These are phyloP conservation scores for Tricholoma sp. DNA, from an alignment of 768 basidiomycete species.

Conservation along the genomic window DNA sequence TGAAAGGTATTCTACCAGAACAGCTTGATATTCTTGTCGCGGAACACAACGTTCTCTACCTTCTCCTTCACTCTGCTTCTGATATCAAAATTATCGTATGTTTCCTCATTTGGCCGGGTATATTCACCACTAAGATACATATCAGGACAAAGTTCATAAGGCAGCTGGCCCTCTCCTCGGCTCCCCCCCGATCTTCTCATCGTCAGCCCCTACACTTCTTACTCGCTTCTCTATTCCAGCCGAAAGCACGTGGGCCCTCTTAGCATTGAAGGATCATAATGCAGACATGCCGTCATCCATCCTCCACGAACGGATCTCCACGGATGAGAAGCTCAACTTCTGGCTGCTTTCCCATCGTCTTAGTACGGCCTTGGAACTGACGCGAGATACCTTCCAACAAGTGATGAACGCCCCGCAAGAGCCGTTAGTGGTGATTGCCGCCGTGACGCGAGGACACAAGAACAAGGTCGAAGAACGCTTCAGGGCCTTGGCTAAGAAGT, in stretches of 20 bases:
- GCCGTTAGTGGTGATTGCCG: slow-evolving; percentile 77
- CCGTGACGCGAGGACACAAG: slow-evolving; percentile 32
- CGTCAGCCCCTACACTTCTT: slow-evolving; percentile 32
- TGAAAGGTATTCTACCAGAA: slow-evolving; percentile 27
- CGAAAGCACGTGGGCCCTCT: slow-evolving; percentile 51
- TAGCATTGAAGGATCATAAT: slow-evolving; percentile 64
- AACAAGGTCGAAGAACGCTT: slow-evolving; percentile 43
- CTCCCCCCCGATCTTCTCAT: slow-evolving; percentile 39
- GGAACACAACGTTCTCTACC: slow-evolving; percentile 45
- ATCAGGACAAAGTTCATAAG: slow-evolving; percentile 31
- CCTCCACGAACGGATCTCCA: slow-evolving; percentile 27
- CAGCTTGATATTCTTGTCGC: slow-evolving; percentile 36
- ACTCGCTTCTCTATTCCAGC: slow-evolving; percentile 32
- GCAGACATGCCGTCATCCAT: slow-evolving; percentile 37
- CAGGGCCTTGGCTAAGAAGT: slow-evolving; percentile 50
- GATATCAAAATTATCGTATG: slow-evolving; percentile 32
- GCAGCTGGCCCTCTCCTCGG: slow-evolving; percentile 41
- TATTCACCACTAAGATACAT: background rate
- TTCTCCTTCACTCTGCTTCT: slow-evolving; percentile 43
- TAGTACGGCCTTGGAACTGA: slow-evolving; percentile 70
- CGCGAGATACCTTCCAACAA: slow-evolving; percentile 71
- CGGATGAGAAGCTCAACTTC: slow-evolving; percentile 29
- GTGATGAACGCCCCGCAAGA: slow-evolving; percentile 78
- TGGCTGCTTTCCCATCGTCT: slow-evolving; percentile 73
- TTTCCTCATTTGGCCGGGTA: background rate